Conservation (phyloP, 140 eudicot species). For the Senecio squalidus region DNA sequence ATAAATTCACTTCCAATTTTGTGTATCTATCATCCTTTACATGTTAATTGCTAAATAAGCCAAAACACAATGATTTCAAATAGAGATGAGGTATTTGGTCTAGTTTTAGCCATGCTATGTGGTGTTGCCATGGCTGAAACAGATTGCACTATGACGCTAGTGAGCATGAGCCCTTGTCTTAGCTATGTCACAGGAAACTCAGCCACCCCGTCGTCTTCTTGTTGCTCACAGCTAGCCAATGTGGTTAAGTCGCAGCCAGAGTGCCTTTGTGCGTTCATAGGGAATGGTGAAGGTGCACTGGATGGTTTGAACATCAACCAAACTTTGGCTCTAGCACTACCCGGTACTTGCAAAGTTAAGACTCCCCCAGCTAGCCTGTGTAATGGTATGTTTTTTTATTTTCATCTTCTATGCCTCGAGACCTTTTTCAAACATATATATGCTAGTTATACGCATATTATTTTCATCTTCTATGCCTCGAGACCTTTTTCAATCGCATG, state of each 20-base stretch:
- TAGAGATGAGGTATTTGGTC: slow-evolving; percentile 15
- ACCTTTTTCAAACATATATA: not conserved
- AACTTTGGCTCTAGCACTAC: slow-evolving; percentile 61
- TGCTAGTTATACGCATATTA: not conserved
- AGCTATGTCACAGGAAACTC: slow-evolving; percentile 47
- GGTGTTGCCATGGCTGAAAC: slow-evolving; percentile 44
- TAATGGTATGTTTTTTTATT: slow-evolving; percentile 27
- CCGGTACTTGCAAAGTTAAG: slow-evolving; percentile 55
- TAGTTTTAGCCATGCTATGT: slow-evolving; percentile 28
- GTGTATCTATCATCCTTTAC: not conserved
- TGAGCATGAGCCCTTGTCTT: slow-evolving; percentile 66
- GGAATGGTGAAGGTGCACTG: slow-evolving; percentile 43
- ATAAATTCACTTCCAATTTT: slow-evolving; percentile 15
- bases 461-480: no score
- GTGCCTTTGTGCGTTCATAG: slow-evolving; percentile 54
- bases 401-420: not conserved
- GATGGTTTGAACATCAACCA: slow-evolving; percentile 57
- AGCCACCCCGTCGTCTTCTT: slow-evolving; percentile 47
- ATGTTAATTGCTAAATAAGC: slow-evolving; percentile 10
- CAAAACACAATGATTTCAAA: slow-evolving; percentile 30
- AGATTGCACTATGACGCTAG: slow-evolving; percentile 51
- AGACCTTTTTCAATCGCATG: not conserved
- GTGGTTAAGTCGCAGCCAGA: slow-evolving; percentile 52
- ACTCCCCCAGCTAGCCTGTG: slow-evolving; percentile 53
- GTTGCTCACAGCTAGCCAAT: slow-evolving; percentile 56